Evolutionary conservation across 768 basidiomycete genomes (phyloP).

Genomic region (Trametes meyenii): DNA sequence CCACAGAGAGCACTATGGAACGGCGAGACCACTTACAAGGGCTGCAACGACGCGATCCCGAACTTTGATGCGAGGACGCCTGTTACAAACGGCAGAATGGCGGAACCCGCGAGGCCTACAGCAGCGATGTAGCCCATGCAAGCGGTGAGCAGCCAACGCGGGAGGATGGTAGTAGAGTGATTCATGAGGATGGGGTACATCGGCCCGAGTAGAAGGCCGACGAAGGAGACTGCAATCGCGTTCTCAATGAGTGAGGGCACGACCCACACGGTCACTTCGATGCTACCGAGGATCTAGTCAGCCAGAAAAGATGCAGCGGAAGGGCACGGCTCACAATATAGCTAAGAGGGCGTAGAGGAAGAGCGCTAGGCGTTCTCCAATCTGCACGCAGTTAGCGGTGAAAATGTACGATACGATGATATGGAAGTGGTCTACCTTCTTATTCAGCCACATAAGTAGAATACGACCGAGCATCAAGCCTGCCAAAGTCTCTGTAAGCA

Average conservation of each 20-base stretch:
- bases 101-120: slow-evolving; percentile 69
- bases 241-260: slow-evolving; percentile 53
- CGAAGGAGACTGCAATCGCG: slow-evolving; percentile 46
- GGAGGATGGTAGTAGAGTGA: slow-evolving; percentile 66
- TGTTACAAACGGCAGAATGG: slow-evolving; percentile 72
- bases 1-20: not conserved
- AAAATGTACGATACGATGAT: too few relatives aligned
- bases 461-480: slow-evolving; percentile 33
- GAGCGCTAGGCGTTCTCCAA: slow-evolving; percentile 32
- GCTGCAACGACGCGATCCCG: slow-evolving; percentile 63
- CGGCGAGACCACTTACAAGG: slow-evolving; percentile 49
- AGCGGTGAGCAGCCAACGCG: slow-evolving; percentile 66
- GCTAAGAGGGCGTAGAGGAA: slow-evolving; percentile 31
- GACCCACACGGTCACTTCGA: slow-evolving; percentile 48
- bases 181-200: slow-evolving; percentile 68
- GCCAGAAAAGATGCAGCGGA: not conserved
- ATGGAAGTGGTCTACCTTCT: slow-evolving; percentile 18
- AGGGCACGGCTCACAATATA: slow-evolving; percentile 26
- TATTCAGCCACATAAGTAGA: slow-evolving; percentile 29
- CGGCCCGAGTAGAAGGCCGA: slow-evolving; percentile 48
- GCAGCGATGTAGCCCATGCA: slow-evolving; percentile 45
- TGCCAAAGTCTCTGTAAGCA: not conserved
- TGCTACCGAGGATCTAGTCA: not conserved
- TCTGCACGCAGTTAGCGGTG: slow-evolving; percentile 12
- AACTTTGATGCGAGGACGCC: slow-evolving; percentile 66